Base-by-base conservation (phyloP, 164 flowering plant species). In the Pachysandra terminalis region DNA sequence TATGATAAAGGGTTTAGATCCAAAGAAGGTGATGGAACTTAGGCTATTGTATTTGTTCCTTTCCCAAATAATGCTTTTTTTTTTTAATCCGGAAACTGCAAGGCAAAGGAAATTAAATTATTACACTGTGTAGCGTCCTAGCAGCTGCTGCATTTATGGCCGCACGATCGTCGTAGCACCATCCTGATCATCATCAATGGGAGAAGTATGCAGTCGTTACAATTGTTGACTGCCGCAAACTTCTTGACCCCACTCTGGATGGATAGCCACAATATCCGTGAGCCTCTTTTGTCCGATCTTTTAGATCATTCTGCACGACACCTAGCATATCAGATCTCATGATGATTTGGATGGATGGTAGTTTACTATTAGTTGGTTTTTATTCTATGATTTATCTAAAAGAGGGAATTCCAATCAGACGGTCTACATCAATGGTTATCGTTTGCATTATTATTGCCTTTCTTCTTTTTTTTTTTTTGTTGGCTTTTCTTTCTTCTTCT, bases 111-210 rank as follows among this genome's bases (percentile, higher is more conserved):
- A 25, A 80, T 93, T 1, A 91, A 91, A n/a, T n/a, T n/a, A n/a
- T n/a, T n/a, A n/a, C n/a, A 68, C 77, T 88, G 10, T 83, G 85
- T 70, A 89, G 80, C n/a, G 83, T 77, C 1, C 55, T 89, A 59
- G 85, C 89, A 51, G 94, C 96, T 25, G 96, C 98, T n/a, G 97
- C 74, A 61, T 45, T 93, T 53, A 80, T 89, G 24, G 89, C 97
- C 1, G 88, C 85, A 5, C 76, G 62, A 59, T 56, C 83, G 13
- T 73, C 79, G 0, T 88, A 89, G 67, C 55, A 65, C 59, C 72
- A 73, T 52, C 78, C 82, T 23, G 76, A 73, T 61, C 45, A 75
- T 6, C 87, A 82, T 83, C 87, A 1, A 84, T 90, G 49, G 83
- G 82, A n/a, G n/a, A n/a, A n/a, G n/a, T n/a, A n/a, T n/a, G n/a